Evolutionary conservation across 495 filamentous ascomycete species (phyloP), one percentile per base, ranked within the genome.

Genomic region (Saxophila tyrrhenica): DNA sequence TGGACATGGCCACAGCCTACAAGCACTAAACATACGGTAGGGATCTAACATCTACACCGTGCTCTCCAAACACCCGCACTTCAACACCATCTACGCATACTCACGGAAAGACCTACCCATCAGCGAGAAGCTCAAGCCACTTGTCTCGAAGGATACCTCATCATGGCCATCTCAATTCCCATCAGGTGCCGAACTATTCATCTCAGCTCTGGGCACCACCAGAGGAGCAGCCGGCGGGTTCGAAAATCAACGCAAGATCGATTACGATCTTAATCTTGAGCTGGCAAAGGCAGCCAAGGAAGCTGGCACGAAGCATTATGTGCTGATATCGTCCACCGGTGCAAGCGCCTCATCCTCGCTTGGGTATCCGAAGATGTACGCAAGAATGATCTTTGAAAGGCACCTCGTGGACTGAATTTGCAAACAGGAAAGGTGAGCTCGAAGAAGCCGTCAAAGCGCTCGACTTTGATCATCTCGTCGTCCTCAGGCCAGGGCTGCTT

Each of bases 391-490:
- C n/a, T n/a, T n/a, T n/a, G n/a, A n/a, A n/a, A n/a, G n/a, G n/a
- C n/a, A n/a, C n/a, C n/a, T n/a, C n/a, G n/a, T n/a, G n/a, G n/a
- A n/a, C n/a, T n/a, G n/a, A n/a, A n/a, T n/a, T n/a, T n/a, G n/a
- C n/a, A n/a, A n/a, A n/a, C n/a, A n/a, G n/a, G n/a, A 94, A 94
- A 72, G 75, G 73, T 13, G 83, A 88, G 62, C 76, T 90, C 32
- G 89, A 95, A 62, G 82, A 89, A 25, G 74, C 80, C n/a, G 73
- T 90, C 25, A 78, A 81, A 65, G 74, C 62, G 21, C 65, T 89
- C 20, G 84, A 73, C 0, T 95, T 94, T 61, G 81, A 86, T 39
- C 76, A 82, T 48, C 81, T 78, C 10, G 78, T 90, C 25, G 82
- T 95, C 35, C 45, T 94, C 45, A 73, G 79, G 17, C 89, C 89